Percentiles rank a stretch among this genome's conserved stretches.
Evolutionary conservation across 805 yeast species (phyloP).

Genomic region (Ogataea kodamae): DNA sequence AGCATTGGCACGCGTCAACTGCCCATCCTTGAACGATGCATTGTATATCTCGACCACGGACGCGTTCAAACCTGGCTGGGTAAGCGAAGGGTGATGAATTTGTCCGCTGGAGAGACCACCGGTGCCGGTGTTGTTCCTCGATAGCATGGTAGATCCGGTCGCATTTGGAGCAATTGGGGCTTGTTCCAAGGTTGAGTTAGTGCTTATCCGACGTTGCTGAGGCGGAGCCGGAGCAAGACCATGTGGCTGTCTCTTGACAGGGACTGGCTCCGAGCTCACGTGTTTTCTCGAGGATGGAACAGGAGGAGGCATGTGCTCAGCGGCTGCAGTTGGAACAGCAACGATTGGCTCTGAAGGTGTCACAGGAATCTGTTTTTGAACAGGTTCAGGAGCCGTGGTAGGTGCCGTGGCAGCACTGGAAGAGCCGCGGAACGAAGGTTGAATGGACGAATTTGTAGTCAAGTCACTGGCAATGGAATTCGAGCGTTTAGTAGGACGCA

Average conservation of each 20-base stretch:
- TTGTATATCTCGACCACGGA: slow-evolving; percentile 83
- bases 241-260: slow-evolving; percentile 23
- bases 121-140: slow-evolving; percentile 32
- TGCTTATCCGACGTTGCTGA: slow-evolving; percentile 29
- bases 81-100: slow-evolving; percentile 49
- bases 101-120: slow-evolving; percentile 34
- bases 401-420: slow-evolving; percentile 14
- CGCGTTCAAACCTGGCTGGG: slow-evolving; percentile 67
- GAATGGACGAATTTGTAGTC: slow-evolving; percentile 18
- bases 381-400: slow-evolving; percentile 17
- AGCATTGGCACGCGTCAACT: slow-evolving; percentile 53
- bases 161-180: slow-evolving; percentile 17
- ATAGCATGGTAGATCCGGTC: slow-evolving; percentile 39
- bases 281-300: slow-evolving; percentile 36
- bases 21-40: slow-evolving; percentile 71
- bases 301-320: slow-evolving; percentile 30
- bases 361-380: slow-evolving; percentile 4
- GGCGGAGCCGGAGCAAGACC: slow-evolving; percentile 34
- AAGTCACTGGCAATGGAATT: slow-evolving; percentile 24
- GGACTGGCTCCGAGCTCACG: slow-evolving; percentile 17
- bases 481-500: slow-evolving; percentile 32
- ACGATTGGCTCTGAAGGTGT: slow-evolving; percentile 5
- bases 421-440: slow-evolving; percentile 23
- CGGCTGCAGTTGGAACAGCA: slow-evolving; percentile 14
- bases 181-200: slow-evolving; percentile 12